Base-by-base conservation (phyloP, 805 yeast species). In the Barnettozyma sp. region DNA sequence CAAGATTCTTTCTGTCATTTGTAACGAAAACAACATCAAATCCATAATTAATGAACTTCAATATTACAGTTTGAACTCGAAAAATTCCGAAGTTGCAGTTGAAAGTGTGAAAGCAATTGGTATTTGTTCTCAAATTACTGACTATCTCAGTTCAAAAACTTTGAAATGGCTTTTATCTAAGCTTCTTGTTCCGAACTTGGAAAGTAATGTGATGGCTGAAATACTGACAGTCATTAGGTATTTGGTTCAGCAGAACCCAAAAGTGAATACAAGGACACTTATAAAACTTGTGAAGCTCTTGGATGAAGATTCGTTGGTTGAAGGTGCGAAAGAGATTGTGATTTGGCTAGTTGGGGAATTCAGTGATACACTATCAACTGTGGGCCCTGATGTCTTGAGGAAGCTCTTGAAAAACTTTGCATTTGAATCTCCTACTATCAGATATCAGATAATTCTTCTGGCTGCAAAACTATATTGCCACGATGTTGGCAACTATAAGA, bases 271-370 rank as follows among this genome's bases (percentile, higher is more conserved):
- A 22, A 66, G 68, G 22, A 71, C 80, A 2, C 69, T 82, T 11
- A 65, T 74, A 21, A 68, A 70, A 35, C 60, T 85, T 13, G 62
- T 71, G 1, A 45, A 46, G 11, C 43, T 66, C 2, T 40, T 68
- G 7, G 50, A 50, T 10, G 43, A 44, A 5, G 44, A 42, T 7
- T 36, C 50, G 7, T 40, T 66, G 16, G 52, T 56, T 4, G 61
- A 63, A 27, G 58, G 61, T 13, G 94, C 97, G 0, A 74, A 78
- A 45, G 86, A 94, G 2, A 82, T 90, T 31, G 78, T 88, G 9
- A 68, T 90, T 6, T 92, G 97, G 97, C 66, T 90, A 8, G 71
- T 90, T 35, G 96, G 97, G 5, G 97, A 92, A 51, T 80, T 78
- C 52, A 67, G 79, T 0, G 56, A 54, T 12, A 49, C 60, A 20